Conservation (phyloP, 148 eudicot species). For the Rhododendron ovatum region DNA sequence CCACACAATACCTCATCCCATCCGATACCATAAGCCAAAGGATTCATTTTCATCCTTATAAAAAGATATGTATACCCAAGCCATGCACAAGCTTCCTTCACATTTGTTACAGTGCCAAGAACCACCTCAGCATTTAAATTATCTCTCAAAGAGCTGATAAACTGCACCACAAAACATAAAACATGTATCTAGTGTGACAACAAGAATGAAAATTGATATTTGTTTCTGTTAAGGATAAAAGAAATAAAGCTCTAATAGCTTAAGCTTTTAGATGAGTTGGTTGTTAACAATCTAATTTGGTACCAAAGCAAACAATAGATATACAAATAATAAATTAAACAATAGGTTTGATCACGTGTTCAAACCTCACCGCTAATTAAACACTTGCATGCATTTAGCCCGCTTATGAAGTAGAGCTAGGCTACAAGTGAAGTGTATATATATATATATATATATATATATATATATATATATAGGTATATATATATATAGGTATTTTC, state of each 20-base stretch:
- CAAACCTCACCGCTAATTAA: too few species aligned
- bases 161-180: conserved; percentile 46
- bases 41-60: conserved; percentile 98
- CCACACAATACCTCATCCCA: conserved; percentile 83
- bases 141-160: conserved; percentile 91
- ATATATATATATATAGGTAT: too few species aligned
- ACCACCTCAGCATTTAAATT: conserved; percentile 99
- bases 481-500: too few species aligned
- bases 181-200: not conserved
- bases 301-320: too few species aligned
- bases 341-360: too few species aligned
- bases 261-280: not conserved
- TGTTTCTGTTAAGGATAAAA: not conserved
- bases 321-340: too few species aligned
- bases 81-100: conserved; percentile 99
- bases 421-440: too few species aligned
- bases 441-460: too few species aligned
- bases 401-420: too few species aligned
- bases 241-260: not conserved
- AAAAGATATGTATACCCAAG: conserved; percentile 98
- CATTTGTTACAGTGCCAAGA: conserved; percentile 97
- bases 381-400: too few species aligned
- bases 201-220: not conserved
- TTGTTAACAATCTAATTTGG: too few species aligned
- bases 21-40: conserved; percentile 97